phyloP scores from a whole-genome alignment of 2,329 filamentous ascomycete species.

The Tothia fuscella region DNA sequence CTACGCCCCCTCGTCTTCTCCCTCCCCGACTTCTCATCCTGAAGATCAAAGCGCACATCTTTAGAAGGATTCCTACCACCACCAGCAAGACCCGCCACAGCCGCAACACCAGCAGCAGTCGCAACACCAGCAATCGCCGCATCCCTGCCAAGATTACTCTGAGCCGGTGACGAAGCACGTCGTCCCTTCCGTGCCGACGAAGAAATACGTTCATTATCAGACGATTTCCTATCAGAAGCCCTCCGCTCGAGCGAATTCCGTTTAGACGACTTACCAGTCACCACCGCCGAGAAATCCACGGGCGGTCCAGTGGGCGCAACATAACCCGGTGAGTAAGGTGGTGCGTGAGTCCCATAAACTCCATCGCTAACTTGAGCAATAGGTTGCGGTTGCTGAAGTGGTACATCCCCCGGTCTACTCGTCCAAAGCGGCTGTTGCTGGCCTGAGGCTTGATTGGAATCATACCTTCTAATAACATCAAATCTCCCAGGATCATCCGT shows the following conservation, averaged over 20 bases:
- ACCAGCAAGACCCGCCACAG: slow-evolving; percentile 19
- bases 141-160: slow-evolving; percentile 26
- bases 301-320: slow-evolving; percentile 29
- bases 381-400: slow-evolving; percentile 78
- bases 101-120: slow-evolving; percentile 31
- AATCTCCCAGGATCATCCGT: slow-evolving; percentile 53
- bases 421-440: slow-evolving; percentile 23
- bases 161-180: slow-evolving; percentile 36
- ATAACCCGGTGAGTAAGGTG: slow-evolving; percentile 29
- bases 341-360: slow-evolving; percentile 43
- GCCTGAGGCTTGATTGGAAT: slow-evolving; percentile 32
- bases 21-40: slow-evolving; percentile 32
- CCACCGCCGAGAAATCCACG: slow-evolving; percentile 13
- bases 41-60: slow-evolving; percentile 43
- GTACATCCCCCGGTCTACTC: slow-evolving; percentile 46
- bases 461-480: slow-evolving; percentile 41
- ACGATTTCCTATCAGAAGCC: neutral
- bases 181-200: slow-evolving; percentile 19
- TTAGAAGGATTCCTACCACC: slow-evolving; percentile 21
- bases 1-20: slow-evolving; percentile 17
- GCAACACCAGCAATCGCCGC: slow-evolving; percentile 32
- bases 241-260: neutral
- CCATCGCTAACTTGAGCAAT: slow-evolving; percentile 47
- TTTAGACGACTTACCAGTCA: neutral
- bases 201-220: slow-evolving; percentile 5